phyloP scores from a whole-genome alignment of 1,139 yeast species.

The Yamadazyma buinensis region DNA sequence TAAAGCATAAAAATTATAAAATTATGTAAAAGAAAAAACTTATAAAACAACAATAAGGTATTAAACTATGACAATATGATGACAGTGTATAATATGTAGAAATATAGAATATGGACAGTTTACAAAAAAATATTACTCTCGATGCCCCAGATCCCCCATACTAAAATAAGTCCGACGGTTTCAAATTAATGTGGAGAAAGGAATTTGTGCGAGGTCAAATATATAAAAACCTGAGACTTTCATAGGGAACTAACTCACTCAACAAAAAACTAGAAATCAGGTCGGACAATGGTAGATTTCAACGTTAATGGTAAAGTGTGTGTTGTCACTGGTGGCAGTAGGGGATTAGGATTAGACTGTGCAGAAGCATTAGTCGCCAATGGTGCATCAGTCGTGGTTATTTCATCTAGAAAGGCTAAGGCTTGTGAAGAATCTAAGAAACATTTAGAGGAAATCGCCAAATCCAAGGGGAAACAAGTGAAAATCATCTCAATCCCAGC shows the following conservation, averaged over 20 bases:
- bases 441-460: constrained; percentile 46
- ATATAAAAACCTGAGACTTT: no score
- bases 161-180: no score
- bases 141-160: no score
- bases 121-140: no score
- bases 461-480: constrained; percentile 38
- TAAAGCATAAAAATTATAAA: constrained; percentile 2
- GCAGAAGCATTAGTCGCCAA: constrained; percentile 63
- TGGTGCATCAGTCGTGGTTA: constrained; percentile 61
- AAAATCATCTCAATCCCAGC: constrained; percentile 55
- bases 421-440: constrained; percentile 62
- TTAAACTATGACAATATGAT: no score
- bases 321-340: constrained; percentile 74
- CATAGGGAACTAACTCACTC: no score
- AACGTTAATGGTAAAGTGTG: constrained; percentile 65
- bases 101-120: no score
- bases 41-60: no score
- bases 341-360: constrained; percentile 70
- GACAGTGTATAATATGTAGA: no score
- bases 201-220: background rate
- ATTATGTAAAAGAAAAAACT: no score
- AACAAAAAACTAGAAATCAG: no score
- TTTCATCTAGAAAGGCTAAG: constrained; percentile 62
- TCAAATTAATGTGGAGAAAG: constrained; percentile 1
- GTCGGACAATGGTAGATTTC: constrained; percentile 32